phyloP scores from a whole-genome alignment of 2,329 filamentous ascomycete species.

The Fusarium incarnatum region DNA sequence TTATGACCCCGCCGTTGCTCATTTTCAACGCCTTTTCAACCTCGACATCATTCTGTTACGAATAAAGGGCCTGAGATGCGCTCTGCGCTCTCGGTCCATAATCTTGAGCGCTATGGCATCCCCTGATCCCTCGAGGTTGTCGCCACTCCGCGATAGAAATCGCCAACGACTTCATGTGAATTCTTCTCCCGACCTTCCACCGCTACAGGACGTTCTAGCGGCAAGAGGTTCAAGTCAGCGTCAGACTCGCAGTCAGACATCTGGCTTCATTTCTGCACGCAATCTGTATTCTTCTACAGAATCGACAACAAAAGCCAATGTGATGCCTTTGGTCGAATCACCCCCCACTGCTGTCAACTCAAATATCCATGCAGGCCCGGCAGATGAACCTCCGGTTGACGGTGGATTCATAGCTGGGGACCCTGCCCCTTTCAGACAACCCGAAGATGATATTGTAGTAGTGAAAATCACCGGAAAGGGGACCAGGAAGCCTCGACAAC shows the following conservation, averaged over 20 bases:
- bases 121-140: constrained; percentile 50
- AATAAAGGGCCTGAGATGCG: constrained; percentile 55
- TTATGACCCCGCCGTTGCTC: constrained; percentile 28
- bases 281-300: constrained; percentile 52
- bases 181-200: constrained; percentile 67
- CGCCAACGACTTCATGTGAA: constrained; percentile 48
- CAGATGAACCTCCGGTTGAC: background rate
- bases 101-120: constrained; percentile 50
- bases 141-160: constrained; percentile 49
- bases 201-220: constrained; percentile 61
- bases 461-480: constrained; percentile 39
- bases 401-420: constrained; percentile 6
- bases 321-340: background rate
- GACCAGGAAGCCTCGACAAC: constrained; percentile 34
- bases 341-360: background rate
- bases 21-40: constrained; percentile 13
- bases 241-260: constrained; percentile 50
- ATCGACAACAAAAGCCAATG: constrained; percentile 26
- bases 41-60: constrained; percentile 48
- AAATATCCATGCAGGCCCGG: background rate
- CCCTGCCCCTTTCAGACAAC: background rate
- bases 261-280: constrained; percentile 58
- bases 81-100: constrained; percentile 57
- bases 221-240: constrained; percentile 51
- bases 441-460: constrained; percentile 38